Evolutionary conservation across 148 eudicot genomes (phyloP), one percentile per base, ranked within the genome.

Genomic region (Silene conica): DNA sequence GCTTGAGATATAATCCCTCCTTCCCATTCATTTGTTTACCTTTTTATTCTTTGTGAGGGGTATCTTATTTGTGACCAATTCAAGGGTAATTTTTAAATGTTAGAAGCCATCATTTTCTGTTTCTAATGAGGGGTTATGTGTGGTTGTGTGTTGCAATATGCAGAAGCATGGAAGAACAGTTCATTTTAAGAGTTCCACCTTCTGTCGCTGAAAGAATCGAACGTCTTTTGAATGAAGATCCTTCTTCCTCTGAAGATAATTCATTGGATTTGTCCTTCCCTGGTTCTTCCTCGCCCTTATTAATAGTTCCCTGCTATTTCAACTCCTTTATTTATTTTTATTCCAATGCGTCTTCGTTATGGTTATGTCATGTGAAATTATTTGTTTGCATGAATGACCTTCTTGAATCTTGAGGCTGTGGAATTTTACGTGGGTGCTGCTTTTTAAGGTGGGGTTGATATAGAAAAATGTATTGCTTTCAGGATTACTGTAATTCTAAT

Each of bases 181-280:
- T 94, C 73, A 80, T 94, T 63, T 79, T 94, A 63, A 84, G 98
- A 77, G 98, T 94, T 78, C 95, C 97, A 41, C 91, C 98, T 68
- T 83, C 98, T 63, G 83, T 94, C 50, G 95, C 98, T 41, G 93
- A 91, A 78, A 86, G 87, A 57, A 85, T 94, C 59, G 96, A 91
- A 31, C 85, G 82, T 74, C 90, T 94, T 75, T 70, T 94, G 77
- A 85, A 68, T 72, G 96, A 94, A 62, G 79, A 87, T 65, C 81
- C 87, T 74, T 82, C 92, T 74, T 80, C 90, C 0, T 74, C 78
- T 2, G 92, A 88, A 52, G 94, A 89, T 31, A 84, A 88, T 80
- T 80, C 90, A 34, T 74, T 93, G 82, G 98, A 91, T 77, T 76
- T 94, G 79, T 82, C 95, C 34, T 94, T 94, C 76, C 80, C 86